Evolutionary conservation across 257 asterid species (phyloP).

Genomic region (Solanum tacnaense): DNA sequence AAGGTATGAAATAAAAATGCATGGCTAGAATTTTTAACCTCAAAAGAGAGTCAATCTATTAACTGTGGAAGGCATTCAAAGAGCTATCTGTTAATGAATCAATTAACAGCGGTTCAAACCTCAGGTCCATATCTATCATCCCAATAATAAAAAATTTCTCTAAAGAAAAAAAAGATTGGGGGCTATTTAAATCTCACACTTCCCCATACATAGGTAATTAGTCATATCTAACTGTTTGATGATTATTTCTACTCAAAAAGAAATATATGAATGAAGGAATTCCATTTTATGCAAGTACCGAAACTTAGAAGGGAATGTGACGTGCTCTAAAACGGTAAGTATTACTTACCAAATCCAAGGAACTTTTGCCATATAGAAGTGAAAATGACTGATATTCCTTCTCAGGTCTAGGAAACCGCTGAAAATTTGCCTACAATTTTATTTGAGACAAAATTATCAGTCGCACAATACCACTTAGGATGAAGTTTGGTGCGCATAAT

Average conservation of each 20-base stretch:
- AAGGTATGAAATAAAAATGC: background rate
- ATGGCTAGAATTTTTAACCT: background rate
- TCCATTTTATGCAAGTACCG: background rate
- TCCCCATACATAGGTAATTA: background rate
- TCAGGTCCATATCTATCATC: background rate
- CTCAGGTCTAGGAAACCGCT: conserved; percentile 67
- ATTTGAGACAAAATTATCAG: background rate
- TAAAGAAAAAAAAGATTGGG: background rate
- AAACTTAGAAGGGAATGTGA: background rate
- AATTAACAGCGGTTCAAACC: background rate
- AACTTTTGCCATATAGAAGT: conserved; percentile 45
- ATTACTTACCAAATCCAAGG: conserved; percentile 61
- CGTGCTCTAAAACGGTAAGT: background rate
- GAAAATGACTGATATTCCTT: conserved; percentile 80
- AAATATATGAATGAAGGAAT: background rate
- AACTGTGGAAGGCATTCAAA: background rate
- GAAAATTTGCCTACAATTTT: conserved; percentile 43
- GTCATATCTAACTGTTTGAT: background rate
- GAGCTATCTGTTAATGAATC: background rate
- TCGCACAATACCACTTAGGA: background rate
- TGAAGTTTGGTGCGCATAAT: background rate
- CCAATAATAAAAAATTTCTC: background rate
- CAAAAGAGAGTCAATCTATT: background rate
- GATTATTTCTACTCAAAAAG: background rate
- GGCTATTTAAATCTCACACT: background rate